Evolutionary conservation across 2,329 filamentous ascomycete genomes (phyloP), one percentile per base, ranked within the genome.

Genomic region (Periconia sp.): DNA sequence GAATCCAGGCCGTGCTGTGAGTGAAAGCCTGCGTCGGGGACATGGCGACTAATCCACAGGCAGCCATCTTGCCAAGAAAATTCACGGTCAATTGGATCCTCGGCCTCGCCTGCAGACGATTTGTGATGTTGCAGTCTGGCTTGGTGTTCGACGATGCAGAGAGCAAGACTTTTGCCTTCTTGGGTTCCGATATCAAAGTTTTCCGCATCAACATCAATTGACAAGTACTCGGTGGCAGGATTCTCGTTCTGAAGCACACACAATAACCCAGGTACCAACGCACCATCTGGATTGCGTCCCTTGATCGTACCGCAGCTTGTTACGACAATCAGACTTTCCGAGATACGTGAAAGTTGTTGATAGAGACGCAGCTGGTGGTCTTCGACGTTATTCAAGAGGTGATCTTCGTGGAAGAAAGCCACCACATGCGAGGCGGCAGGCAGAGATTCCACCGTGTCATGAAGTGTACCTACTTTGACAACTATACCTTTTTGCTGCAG

Each of bases 41-140:
- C 55, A 13, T 59, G 14, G n/a, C 63, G 58, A 41, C 59, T 62
- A 13, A 63, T 55, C 56, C 58, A 60, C 35, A 63, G 40, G 41
- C 50, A 57, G 23, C 57, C 57, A 44, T 62, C 51, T 41, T 66
- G 57, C 60, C 56, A 60, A 14, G 48, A 41, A 42, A 56, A 57
- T 31, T 64, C 63, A 27, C 56, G 45, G 41, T 64, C 50, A 15
- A 41, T 50, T 13, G 27, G 44, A 27, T 43, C 54, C 13, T 19
- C 30, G 30, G 37, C 37, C 8, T 47, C 46, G 30, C 27, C 11
- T 55, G 52, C 14, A 62, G 53, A 14, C 49, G 23, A 31, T 59
- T 57, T 18, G n/a, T n/a, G n/a, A n/a, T n/a, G n/a, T n/a, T n/a
- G n/a, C n/a, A n/a, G n/a, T n/a, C n/a, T n/a, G n/a, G n/a, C n/a